These are phyloP conservation scores for Linum lewisii DNA, from an alignment of 345 rosid species.

Conservation along the genomic window DNA sequence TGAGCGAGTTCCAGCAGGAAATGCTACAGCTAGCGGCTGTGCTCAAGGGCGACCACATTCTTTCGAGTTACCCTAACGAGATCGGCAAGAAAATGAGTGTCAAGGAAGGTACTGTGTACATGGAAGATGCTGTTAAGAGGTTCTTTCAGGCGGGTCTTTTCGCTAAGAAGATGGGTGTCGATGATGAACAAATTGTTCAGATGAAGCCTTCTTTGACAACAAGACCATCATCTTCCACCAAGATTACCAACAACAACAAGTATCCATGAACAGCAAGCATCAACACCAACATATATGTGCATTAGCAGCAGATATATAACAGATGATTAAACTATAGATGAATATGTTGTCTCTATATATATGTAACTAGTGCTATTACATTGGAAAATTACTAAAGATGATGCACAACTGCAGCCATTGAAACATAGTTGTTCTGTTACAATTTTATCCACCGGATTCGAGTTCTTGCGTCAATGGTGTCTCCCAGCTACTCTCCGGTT, in stretches of 20 bases:
- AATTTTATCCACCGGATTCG: no score
- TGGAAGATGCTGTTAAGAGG: constrained; percentile 74
- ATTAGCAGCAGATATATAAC: not conserved
- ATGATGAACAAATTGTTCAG: constrained; percentile 57
- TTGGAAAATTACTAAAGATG: no score
- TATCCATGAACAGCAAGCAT: constrained; percentile 9
- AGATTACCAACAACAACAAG: constrained; percentile 10
- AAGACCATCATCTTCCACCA: no score
- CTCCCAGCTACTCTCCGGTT: no score
- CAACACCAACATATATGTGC: not conserved
- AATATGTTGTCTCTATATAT: no score
- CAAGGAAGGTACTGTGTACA: constrained; percentile 60
- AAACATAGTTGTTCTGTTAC: no score
- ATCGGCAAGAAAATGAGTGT: constrained; percentile 62
- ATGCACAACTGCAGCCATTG: no score
- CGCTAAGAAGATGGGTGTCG: constrained; percentile 73
- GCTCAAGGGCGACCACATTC: constrained; percentile 50
- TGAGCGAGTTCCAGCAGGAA: constrained; percentile 80
- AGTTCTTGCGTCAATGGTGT: no score
- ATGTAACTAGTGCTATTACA: no score
- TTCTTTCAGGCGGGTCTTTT: constrained; percentile 54
- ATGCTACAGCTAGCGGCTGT: constrained; percentile 73
- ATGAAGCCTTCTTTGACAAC: constrained; percentile 84
- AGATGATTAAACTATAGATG: not conserved
- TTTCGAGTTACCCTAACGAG: constrained; percentile 38